Percentiles rank a stretch among this genome's conserved stretches.
Conservation (phyloP, 768 basidiomycete genomes). For the Termitomyces heimii region DNA sequence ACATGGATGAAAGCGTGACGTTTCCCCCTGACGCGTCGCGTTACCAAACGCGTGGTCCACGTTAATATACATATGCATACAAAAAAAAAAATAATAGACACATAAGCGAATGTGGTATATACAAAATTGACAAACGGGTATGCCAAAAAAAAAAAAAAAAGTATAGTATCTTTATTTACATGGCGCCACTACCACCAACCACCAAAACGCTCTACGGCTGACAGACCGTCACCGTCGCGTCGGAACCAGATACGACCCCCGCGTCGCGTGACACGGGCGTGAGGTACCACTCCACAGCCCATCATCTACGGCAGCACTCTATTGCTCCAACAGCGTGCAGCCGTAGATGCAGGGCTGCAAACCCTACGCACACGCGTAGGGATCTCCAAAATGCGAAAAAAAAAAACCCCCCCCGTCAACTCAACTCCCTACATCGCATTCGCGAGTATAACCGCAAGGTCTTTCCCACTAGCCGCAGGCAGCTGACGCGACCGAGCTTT, state of each 20-base stretch:
- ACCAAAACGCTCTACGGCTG: too few relatives aligned
- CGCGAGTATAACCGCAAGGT: slow-evolving; percentile 64
- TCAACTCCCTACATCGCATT: slow-evolving; percentile 12
- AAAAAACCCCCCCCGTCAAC: too few relatives aligned
- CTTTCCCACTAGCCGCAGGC: slow-evolving; percentile 80
- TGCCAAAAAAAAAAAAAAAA: not conserved
- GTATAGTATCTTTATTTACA: too few relatives aligned
- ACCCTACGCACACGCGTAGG: not conserved
- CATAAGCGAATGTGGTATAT: slow-evolving; percentile 8
- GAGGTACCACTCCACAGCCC: not conserved
- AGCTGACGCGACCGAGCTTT: slow-evolving; percentile 87
- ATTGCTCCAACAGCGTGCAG: too few relatives aligned
- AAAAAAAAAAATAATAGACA: too few relatives aligned
- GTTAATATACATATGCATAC: not conserved
- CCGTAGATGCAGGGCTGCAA: not conserved
- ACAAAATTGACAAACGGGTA: slow-evolving; percentile 4
- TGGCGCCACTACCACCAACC: too few relatives aligned
- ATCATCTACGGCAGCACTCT: not conserved
- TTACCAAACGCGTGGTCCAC: not conserved
- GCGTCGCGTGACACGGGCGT: not conserved
- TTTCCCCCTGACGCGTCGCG: slow-evolving; percentile 10
- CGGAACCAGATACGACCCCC: not conserved
- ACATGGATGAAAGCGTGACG: slow-evolving; percentile 1
- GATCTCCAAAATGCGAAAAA: not conserved
- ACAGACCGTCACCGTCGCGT: too few relatives aligned